phyloP scores from a whole-genome alignment of 345 rosid genomes.

The Lepidium africanum region DNA sequence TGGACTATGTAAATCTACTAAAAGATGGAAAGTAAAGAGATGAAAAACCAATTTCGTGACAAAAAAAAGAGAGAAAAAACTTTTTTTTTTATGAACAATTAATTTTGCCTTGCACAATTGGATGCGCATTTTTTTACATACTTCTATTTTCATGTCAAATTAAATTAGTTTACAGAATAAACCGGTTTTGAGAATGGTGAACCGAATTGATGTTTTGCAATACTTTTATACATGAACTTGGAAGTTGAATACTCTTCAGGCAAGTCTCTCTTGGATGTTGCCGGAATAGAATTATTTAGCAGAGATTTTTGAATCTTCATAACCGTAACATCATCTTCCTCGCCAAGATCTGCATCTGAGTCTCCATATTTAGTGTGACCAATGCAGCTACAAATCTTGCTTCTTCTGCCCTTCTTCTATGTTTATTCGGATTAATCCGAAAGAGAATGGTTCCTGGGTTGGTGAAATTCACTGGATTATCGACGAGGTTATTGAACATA shows the following conservation, averaged over 20 bases:
- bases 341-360: slow-evolving; percentile 14
- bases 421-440: slow-evolving; percentile 6
- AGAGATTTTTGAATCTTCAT: not conserved
- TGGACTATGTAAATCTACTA: too few relatives aligned
- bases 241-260: not conserved
- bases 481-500: slow-evolving; percentile 61
- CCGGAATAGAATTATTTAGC: not conserved
- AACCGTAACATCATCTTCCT: not conserved
- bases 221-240: too few relatives aligned
- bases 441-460: slow-evolving; percentile 16
- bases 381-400: slow-evolving; percentile 1
- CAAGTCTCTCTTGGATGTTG: not conserved
- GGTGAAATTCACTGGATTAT: slow-evolving; percentile 33
- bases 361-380: not conserved
- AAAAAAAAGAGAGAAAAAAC: too few relatives aligned
- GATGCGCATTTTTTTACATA: too few relatives aligned
- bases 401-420: slow-evolving; percentile 12
- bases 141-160: too few relatives aligned
- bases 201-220: too few relatives aligned
- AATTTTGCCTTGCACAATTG: too few relatives aligned
- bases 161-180: too few relatives aligned
- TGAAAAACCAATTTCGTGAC: too few relatives aligned
- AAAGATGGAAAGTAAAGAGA: too few relatives aligned
- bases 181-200: too few relatives aligned
- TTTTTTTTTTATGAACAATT: too few relatives aligned